Conservation (phyloP, 208 protist genomes). For the Trichomonas gallinae region DNA sequence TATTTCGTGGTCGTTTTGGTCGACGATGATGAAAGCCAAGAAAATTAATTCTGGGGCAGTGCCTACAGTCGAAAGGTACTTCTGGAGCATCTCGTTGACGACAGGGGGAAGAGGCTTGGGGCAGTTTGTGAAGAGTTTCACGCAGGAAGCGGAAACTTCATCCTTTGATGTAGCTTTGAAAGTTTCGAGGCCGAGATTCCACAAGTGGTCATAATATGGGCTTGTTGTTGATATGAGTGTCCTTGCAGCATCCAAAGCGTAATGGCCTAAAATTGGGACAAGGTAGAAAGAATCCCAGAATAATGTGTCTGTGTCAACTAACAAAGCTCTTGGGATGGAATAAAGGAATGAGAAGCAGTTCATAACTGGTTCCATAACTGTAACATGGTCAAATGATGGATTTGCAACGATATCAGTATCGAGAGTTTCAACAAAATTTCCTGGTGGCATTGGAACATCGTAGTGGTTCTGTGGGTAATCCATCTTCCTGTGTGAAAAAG, state of each 20-base stretch:
- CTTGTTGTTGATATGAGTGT: background rate
- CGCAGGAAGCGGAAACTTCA: background rate
- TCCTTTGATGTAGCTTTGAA: background rate
- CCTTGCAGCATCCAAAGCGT: background rate
- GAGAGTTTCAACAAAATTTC: background rate
- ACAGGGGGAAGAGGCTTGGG: background rate
- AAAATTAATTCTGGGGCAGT: background rate
- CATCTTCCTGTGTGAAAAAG: background rate
- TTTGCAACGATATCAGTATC: conserved; percentile 10
- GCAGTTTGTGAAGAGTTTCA: background rate
- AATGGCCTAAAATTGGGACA: background rate
- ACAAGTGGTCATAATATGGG: background rate
- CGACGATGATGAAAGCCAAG: background rate
- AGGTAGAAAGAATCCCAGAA: background rate
- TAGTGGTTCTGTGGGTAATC: background rate
- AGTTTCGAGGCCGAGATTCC: background rate
- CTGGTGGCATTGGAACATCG: background rate
- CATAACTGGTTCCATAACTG: background rate
- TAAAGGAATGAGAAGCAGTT: background rate
- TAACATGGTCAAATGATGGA: background rate
- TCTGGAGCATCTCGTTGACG: background rate
- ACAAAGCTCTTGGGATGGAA: background rate
- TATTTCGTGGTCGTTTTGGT: background rate
- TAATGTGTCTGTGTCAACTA: background rate
- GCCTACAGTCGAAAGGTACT: background rate